Evolutionary conservation across 2,329 filamentous ascomycete species (phyloP).

Genomic region (Fusarium sp.): DNA sequence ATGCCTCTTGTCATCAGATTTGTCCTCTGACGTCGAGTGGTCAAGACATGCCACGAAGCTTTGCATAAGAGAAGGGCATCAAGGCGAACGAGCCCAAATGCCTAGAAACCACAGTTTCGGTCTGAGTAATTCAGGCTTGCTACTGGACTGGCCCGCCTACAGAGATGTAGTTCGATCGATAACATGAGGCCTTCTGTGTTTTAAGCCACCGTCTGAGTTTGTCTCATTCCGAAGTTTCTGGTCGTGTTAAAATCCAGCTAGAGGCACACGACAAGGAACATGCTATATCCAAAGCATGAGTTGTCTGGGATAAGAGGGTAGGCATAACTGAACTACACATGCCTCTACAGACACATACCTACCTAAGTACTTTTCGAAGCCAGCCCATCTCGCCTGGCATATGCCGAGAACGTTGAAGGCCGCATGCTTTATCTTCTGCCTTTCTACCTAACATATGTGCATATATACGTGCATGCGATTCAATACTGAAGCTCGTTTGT

Average conservation of each 20-base stretch:
- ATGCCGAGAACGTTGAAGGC: background rate
- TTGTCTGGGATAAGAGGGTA: conserved; percentile 17
- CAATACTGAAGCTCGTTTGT: conserved; percentile 24
- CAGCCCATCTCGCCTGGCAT: background rate
- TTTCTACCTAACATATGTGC: background rate
- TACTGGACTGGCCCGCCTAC: conserved; percentile 19
- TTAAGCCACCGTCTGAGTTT: conserved; percentile 30
- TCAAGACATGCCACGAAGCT: conserved; percentile 46
- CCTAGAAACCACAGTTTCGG: conserved; percentile 28
- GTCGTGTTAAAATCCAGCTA: conserved; percentile 21
- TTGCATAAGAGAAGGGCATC: conserved; percentile 44
- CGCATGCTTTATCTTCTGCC: background rate
- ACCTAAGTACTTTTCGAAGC: background rate
- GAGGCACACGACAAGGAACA: conserved; percentile 19
- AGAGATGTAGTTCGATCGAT: conserved; percentile 3
- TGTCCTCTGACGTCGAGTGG: conserved; percentile 2
- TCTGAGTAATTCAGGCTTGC: conserved; percentile 12
- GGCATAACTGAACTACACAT: background rate
- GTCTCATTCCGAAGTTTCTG: conserved; percentile 19
- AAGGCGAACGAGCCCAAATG: conserved; percentile 20
- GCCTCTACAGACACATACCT: background rate
- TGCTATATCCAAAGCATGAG: conserved; percentile 22
- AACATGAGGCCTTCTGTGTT: conserved; percentile 34
- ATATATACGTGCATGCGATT: conserved; percentile 16
- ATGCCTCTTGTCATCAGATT: background rate